These are phyloP conservation scores for Zygosaccharomyces pseudobailii DNA, from an alignment of 1,139 yeast genomes.

Conservation along the genomic window DNA sequence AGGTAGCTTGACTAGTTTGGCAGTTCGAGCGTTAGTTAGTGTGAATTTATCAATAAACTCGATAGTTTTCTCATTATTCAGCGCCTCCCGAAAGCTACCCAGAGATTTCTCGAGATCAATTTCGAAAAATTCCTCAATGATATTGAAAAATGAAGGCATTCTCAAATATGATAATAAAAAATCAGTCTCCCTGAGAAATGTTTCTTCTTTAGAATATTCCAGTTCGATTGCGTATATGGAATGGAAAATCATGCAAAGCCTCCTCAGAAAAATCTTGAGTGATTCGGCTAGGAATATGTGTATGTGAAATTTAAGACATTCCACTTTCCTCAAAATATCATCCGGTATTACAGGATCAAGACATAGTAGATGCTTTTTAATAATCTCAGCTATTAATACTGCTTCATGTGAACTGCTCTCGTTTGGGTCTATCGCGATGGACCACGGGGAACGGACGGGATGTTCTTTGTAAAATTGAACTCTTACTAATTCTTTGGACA, in stretches of 20 bases:
- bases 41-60: neutral
- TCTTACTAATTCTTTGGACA: slow-evolving; percentile 16
- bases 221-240: slow-evolving; percentile 13
- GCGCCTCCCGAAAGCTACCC: neutral
- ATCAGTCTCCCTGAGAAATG: slow-evolving; percentile 46
- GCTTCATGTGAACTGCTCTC: neutral
- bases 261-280: slow-evolving; percentile 18
- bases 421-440: neutral
- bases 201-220: neutral
- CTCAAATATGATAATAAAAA: slow-evolving; percentile 51
- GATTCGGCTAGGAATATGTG: slow-evolving; percentile 13
- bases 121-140: slow-evolving; percentile 21
- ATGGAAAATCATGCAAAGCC: slow-evolving; percentile 15
- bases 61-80: neutral
- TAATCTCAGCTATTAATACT: neutral
- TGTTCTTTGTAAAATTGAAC: neutral
- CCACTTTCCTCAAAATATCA: neutral
- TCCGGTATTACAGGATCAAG: slow-evolving; percentile 1
- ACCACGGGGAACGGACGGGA: neutral
- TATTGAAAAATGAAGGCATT: slow-evolving; percentile 41
- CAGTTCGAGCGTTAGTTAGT: slow-evolving; percentile 50
- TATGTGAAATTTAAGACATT: slow-evolving; percentile 5
- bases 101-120: slow-evolving; percentile 4
- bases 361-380: neutral
- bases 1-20: slow-evolving; percentile 57